A percentile compares a stretch with the other conserved stretches of the same genome.
Conservation (phyloP, 805 yeast species). For the Millerago galiae region DNA sequence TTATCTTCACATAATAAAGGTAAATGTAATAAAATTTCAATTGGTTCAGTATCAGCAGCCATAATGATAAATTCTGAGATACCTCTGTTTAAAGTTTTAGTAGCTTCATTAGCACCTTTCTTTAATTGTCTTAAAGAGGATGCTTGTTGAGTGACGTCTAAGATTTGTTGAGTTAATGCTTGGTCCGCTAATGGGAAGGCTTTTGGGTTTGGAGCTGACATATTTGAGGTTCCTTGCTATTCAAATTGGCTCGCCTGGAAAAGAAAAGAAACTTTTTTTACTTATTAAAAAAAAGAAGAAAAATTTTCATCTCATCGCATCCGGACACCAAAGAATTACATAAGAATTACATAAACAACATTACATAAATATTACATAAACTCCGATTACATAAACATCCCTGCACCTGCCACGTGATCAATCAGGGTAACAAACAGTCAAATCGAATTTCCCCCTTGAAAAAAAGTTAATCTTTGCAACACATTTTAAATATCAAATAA, state of each 20-base stretch:
- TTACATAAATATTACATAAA: too few relatives aligned
- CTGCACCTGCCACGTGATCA: too few relatives aligned
- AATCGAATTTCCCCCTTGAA: background rate
- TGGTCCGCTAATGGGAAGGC: slow-evolving; percentile 99
- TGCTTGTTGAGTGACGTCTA: slow-evolving; percentile 97
- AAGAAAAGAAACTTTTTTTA: background rate
- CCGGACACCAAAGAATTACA: too few relatives aligned
- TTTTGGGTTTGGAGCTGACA: slow-evolving; percentile 93
- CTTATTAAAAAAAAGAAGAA: too few relatives aligned
- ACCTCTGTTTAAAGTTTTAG: slow-evolving; percentile 99
- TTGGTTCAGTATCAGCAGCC: slow-evolving; percentile 99
- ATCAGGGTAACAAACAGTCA: too few relatives aligned
- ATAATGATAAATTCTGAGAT: slow-evolving; percentile 97
- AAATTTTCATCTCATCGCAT: slow-evolving; percentile 6
- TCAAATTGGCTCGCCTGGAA: slow-evolving; percentile 23
- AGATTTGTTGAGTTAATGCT: slow-evolving; percentile 89
- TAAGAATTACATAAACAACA: too few relatives aligned
- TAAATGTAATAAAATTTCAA: slow-evolving; percentile 94
- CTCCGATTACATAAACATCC: too few relatives aligned
- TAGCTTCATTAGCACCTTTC: slow-evolving; percentile 99
- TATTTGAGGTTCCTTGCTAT: slow-evolving; percentile 45
- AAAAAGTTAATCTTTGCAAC: background rate
- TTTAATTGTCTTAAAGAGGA: slow-evolving; percentile 96
- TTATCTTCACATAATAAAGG: slow-evolving; percentile 98
- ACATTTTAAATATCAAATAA: background rate